These are phyloP conservation scores for Phialocephala sp. DNA, from an alignment of 2,329 filamentous ascomycete species.

Conservation along the genomic window DNA sequence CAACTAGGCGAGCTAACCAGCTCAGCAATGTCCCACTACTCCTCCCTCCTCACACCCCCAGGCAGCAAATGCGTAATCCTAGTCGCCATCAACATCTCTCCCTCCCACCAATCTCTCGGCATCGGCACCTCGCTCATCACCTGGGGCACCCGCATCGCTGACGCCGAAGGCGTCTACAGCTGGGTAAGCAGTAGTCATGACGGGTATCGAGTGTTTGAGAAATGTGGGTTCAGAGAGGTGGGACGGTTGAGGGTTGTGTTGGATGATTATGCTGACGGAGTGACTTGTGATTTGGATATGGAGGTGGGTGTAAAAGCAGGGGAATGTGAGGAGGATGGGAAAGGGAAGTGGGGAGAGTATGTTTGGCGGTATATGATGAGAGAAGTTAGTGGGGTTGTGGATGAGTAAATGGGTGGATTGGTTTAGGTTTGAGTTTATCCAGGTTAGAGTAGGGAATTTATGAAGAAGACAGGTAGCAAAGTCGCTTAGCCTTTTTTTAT, in stretches of 20 bases:
- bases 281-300: neutral
- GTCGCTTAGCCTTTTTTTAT: no score
- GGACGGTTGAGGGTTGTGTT: constrained; percentile 42
- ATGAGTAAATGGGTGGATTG: neutral
- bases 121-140: constrained; percentile 10
- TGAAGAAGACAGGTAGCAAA: no score
- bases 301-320: neutral
- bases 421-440: neutral
- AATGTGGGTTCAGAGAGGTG: constrained; percentile 34
- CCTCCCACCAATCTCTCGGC: constrained; percentile 19
- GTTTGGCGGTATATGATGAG: constrained; percentile 44
- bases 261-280: constrained; percentile 40
- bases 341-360: constrained; percentile 44
- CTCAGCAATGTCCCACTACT: constrained; percentile 11
- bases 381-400: neutral
- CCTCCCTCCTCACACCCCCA: constrained; percentile 2
- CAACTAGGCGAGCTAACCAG: constrained; percentile 1
- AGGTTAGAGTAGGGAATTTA: neutral
- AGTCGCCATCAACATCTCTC: constrained; percentile 15
- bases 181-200: constrained; percentile 22
- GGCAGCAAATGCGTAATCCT: constrained; percentile 1
- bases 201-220: constrained; percentile 20
- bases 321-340: constrained; percentile 12
- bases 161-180: constrained; percentile 17
- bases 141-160: constrained; percentile 14